These are phyloP conservation scores for Camelina neglecta DNA, from an alignment of 345 rosid genomes.

Conservation along the genomic window DNA sequence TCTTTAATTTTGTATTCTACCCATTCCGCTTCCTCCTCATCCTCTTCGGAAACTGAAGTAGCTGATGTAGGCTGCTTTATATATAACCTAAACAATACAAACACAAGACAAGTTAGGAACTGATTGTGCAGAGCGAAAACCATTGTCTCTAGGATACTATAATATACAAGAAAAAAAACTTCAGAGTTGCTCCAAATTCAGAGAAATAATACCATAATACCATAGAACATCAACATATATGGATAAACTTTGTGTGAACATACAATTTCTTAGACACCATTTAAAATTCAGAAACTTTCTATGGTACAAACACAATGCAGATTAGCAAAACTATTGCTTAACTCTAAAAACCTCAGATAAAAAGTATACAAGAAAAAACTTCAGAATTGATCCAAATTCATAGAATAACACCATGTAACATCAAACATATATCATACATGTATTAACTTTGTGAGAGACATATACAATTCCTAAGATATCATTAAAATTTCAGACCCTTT, in stretches of 20 bases:
- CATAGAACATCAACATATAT: neutral
- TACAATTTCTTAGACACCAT: neutral
- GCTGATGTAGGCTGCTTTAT: slow-evolving; percentile 72
- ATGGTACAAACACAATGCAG: slow-evolving; percentile 10
- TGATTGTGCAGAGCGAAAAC: neutral
- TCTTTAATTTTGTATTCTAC: slow-evolving; percentile 93
- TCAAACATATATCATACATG: neutral
- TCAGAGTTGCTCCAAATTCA: neutral
- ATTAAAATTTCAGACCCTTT: neutral
- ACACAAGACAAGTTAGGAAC: slow-evolving; percentile 11
- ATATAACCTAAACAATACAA: slow-evolving; percentile 59
- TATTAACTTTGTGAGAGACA: neutral
- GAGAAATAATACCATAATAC: neutral
- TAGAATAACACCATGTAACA: neutral
- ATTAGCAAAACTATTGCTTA: neutral
- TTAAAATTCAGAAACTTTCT: neutral
- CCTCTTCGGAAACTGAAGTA: slow-evolving; percentile 57
- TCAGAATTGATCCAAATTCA: neutral
- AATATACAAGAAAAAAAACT: neutral
- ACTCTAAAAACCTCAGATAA: neutral
- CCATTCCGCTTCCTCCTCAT: slow-evolving; percentile 78
- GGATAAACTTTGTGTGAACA: neutral
- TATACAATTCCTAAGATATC: neutral
- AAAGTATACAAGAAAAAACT: neutral
- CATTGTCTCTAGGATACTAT: neutral